These are phyloP conservation scores for Vickermania ingenoplastis DNA, from an alignment of 208 protist genomes.

Conservation along the genomic window DNA sequence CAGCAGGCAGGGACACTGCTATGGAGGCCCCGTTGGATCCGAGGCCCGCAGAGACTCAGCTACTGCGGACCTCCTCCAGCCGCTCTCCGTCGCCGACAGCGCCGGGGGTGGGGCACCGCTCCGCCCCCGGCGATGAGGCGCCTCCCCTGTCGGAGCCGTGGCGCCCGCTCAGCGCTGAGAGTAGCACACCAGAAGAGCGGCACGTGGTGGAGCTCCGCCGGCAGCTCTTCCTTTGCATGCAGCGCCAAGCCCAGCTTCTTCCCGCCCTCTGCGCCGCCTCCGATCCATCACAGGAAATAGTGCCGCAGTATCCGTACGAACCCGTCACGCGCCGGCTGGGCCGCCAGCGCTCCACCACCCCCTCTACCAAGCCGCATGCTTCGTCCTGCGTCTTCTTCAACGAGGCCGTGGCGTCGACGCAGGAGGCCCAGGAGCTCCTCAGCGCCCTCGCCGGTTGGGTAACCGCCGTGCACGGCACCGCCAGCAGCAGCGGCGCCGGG, in stretches of 20 bases:
- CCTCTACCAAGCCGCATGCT: not conserved
- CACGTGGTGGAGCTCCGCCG: not conserved
- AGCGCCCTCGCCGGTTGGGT: not conserved
- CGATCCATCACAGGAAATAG: too few relatives aligned
- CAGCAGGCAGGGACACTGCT: not conserved
- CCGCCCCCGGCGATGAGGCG: too few relatives aligned
- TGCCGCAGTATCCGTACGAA: too few relatives aligned
- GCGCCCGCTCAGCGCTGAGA: not conserved
- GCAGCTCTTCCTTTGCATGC: not conserved
- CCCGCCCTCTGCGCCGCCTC: not conserved
- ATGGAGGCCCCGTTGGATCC: not conserved
- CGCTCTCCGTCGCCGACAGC: not conserved
- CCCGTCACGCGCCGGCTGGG: not conserved
- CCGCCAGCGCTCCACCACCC: not conserved
- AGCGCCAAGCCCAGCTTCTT: not conserved
- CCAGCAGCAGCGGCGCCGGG: too few relatives aligned
- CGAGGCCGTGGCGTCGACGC: not conserved
- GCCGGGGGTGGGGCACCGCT: not conserved
- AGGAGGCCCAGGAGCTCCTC: not conserved
- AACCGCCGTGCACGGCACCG: not conserved
- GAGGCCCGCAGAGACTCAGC: not conserved
- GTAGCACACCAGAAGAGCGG: not conserved
- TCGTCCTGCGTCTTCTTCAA: not conserved
- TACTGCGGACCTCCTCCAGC: not conserved
- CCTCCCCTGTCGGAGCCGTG: too few relatives aligned